Conservation (phyloP, 176 grass and related monocot genomes). For the Canna indica region DNA sequence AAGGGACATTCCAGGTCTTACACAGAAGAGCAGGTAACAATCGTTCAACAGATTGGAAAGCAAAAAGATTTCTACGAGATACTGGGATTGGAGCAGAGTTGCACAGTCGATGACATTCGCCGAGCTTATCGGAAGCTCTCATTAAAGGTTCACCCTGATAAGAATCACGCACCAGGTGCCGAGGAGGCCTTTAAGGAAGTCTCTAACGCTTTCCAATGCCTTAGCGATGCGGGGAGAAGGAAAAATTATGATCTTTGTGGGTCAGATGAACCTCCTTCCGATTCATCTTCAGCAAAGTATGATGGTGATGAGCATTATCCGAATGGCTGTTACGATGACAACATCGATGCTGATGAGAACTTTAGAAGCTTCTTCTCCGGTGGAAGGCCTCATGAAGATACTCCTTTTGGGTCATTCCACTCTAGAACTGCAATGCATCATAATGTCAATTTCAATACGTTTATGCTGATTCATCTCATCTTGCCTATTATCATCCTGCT, state of each 20-base stretch:
- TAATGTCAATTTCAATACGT: too few species aligned
- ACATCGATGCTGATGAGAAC: slow-evolving; percentile 77
- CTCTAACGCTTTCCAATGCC: slow-evolving; percentile 88
- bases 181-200: slow-evolving; percentile 93
- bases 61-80: slow-evolving; percentile 81
- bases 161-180: slow-evolving; percentile 68
- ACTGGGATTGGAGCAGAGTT: slow-evolving; percentile 50
- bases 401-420: slow-evolving; percentile 47
- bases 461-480: too few species aligned
- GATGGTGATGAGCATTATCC: neutral
- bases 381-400: slow-evolving; percentile 48
- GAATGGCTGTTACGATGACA: slow-evolving; percentile 53
- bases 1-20: slow-evolving; percentile 25
- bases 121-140: slow-evolving; percentile 89
- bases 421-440: slow-evolving; percentile 31
- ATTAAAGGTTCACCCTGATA: slow-evolving; percentile 90
- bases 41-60: slow-evolving; percentile 57
- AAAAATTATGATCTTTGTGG: slow-evolving; percentile 73
- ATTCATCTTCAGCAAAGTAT: slow-evolving; percentile 25
- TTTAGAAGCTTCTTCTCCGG: slow-evolving; percentile 91
- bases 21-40: slow-evolving; percentile 64
- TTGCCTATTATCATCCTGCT: slow-evolving; percentile 58
- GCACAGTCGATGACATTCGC: slow-evolving; percentile 67
- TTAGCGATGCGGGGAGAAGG: slow-evolving; percentile 56
- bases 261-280: slow-evolving; percentile 37